phyloP scores from a whole-genome alignment of 176 grass and related monocot species.

The Alopecurus myosuroides region DNA sequence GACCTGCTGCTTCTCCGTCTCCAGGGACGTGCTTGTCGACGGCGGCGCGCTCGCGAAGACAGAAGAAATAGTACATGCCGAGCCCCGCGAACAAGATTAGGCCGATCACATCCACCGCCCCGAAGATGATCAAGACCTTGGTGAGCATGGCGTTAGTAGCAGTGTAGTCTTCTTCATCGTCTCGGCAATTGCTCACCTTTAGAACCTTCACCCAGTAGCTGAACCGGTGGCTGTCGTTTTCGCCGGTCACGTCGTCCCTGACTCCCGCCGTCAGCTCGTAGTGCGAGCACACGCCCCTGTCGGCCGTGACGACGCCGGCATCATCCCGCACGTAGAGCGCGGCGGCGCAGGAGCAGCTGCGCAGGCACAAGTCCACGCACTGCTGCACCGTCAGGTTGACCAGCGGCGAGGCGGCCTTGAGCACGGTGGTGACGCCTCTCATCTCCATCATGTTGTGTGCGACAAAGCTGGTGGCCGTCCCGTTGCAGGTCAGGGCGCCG shows the following conservation, averaged over 20 bases:
- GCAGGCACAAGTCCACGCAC: constrained; percentile 28
- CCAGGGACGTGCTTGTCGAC: background rate
- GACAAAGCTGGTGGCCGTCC: background rate
- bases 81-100: background rate
- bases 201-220: constrained; percentile 34
- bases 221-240: background rate
- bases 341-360: constrained; percentile 23
- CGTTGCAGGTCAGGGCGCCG: background rate
- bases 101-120: constrained; percentile 1
- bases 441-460: constrained; percentile 17
- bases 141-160: background rate
- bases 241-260: constrained; percentile 19
- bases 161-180: background rate
- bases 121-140: constrained; percentile 29
- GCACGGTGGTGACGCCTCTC: constrained; percentile 27
- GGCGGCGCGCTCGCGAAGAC: background rate
- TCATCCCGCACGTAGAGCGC: constrained; percentile 10
- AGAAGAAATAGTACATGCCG: background rate
- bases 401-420: background rate
- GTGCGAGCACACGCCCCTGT: constrained; percentile 16
- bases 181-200: background rate
- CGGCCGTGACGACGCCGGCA: background rate
- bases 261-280: constrained; percentile 31
- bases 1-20: background rate
- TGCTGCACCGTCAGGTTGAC: constrained; percentile 4